Percentiles rank a stretch among this genome's conserved stretches.
Conservation (phyloP, 495 filamentous ascomycete genomes). For the Hyaloscypha bicolor region DNA sequence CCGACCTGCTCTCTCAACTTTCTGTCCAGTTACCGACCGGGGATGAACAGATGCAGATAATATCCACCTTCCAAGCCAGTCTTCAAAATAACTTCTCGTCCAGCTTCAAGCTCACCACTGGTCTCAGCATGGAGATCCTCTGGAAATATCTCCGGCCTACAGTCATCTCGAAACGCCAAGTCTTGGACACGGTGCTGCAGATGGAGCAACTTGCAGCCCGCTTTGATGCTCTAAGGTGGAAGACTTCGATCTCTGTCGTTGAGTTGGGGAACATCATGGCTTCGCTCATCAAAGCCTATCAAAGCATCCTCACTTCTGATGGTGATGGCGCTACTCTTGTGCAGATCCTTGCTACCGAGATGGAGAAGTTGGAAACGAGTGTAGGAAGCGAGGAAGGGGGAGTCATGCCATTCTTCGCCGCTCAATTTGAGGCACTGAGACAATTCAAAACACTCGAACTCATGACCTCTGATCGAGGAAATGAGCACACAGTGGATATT, state of each 20-base stretch:
- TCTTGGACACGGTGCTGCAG: slow-evolving; percentile 54
- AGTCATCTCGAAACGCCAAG: slow-evolving; percentile 38
- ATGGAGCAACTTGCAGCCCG: slow-evolving; percentile 71
- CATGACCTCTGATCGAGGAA: neutral
- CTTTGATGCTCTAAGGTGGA: slow-evolving; percentile 69
- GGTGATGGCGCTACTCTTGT: slow-evolving; percentile 48
- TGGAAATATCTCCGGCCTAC: slow-evolving; percentile 74
- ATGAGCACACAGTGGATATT: slow-evolving; percentile 4
- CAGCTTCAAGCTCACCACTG: slow-evolving; percentile 66
- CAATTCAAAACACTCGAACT: slow-evolving; percentile 21
- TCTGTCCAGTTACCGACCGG: neutral
- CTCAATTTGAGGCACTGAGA: slow-evolving; percentile 58
- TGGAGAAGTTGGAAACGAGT: slow-evolving; percentile 53
- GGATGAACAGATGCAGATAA: neutral
- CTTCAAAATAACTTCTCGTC: slow-evolving; percentile 40
- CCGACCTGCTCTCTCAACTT: slow-evolving; percentile 17
- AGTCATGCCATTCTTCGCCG: slow-evolving; percentile 63
- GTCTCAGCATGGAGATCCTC: slow-evolving; percentile 80
- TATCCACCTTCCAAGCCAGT: slow-evolving; percentile 1
- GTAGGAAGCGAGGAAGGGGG: slow-evolving; percentile 42
- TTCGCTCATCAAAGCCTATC: slow-evolving; percentile 54
- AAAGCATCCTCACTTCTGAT: slow-evolving; percentile 45
- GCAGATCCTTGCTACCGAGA: slow-evolving; percentile 56
- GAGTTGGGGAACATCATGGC: slow-evolving; percentile 50
- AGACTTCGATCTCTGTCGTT: slow-evolving; percentile 42